Evolutionary conservation across 1,284 basidiomycete genomes (phyloP), one percentile per base, ranked within the genome.

Genomic region (Ustilago lituana): DNA sequence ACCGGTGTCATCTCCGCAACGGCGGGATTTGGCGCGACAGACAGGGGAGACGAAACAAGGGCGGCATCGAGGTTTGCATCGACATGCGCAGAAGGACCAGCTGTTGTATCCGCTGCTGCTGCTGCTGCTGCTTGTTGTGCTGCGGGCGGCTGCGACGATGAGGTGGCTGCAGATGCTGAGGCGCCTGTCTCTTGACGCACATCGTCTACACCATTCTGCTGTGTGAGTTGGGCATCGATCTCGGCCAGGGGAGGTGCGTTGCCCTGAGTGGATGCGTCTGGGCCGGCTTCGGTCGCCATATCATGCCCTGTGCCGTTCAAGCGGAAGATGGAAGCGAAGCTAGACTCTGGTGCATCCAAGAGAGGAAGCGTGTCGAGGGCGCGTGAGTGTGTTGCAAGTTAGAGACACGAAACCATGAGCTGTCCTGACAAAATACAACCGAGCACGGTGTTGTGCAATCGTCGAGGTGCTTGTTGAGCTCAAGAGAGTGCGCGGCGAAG

Each of bases 201-300:
- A n/a, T 36, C n/a, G 24, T 36, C 19, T n/a, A 49, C 32, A 31
- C 17, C 51, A 44, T 59, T n/a, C n/a, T 59, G 51, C 19, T 43
- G n/a, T 12, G 49, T 17, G 33, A 20, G 19, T 22, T 43, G 49
- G n/a, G 38, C 50, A 38, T 50, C 35, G 29, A 36, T 22, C 44
- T 64, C 33, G n/a, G 36, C 15, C 3, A 38, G 20, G 24, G 46
- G 26, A 33, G 40, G 22, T 33, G 56, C 5, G 8, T 46, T 32
- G 23, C 41, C 62, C 32, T 39, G 46, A 41, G 31, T 52, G 43
- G 46, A 46, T 35, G 41, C 6, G 41, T 41, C 33, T 22, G 27
- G 26, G 12, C n/a, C 44, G 47, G 49, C 43, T 35, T 65, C 51
- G 47, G 32, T 39, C 56, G 55, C 62, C 62, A 65, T 65, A 43